Evolutionary conservation across 805 yeast species (phyloP).

Genomic region (Candida endomychidarum): DNA sequence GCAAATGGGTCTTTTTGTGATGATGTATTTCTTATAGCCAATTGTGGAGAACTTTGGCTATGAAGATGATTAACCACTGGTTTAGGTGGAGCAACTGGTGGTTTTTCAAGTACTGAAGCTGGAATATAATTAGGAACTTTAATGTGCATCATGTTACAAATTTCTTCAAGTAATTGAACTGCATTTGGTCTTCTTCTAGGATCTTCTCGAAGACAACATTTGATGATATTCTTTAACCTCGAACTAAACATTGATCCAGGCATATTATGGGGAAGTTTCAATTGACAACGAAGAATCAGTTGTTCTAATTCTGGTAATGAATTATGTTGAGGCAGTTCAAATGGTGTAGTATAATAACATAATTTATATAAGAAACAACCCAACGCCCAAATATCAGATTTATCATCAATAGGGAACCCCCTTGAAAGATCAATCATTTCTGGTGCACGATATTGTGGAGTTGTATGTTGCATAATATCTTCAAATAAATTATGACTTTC

Average conservation of each 20-base stretch:
- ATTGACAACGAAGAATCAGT: slow-evolving; percentile 59
- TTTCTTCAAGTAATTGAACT: slow-evolving; percentile 66
- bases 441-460: slow-evolving; percentile 83
- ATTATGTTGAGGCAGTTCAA: slow-evolving; percentile 51
- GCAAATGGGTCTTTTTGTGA: slow-evolving; percentile 44
- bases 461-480: slow-evolving; percentile 75
- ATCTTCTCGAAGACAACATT: slow-evolving; percentile 59
- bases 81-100: not conserved
- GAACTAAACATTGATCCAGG: slow-evolving; percentile 52
- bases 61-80: slow-evolving; percentile 4
- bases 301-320: slow-evolving; percentile 47
- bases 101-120: slow-evolving; percentile 28
- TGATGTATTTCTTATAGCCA: slow-evolving; percentile 8
- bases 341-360: slow-evolving; percentile 82
- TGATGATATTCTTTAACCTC: slow-evolving; percentile 61
- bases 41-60: slow-evolving; percentile 10
- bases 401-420: slow-evolving; percentile 74
- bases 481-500: slow-evolving; percentile 61
- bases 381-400: slow-evolving; percentile 83
- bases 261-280: slow-evolving; percentile 45
- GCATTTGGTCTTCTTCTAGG: slow-evolving; percentile 75
- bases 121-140: slow-evolving; percentile 46
- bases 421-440: slow-evolving; percentile 76
- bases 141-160: slow-evolving; percentile 56
- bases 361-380: slow-evolving; percentile 76